Conservation (phyloP, 2,329 filamentous ascomycete species). For the Bipolaris victoriae region DNA sequence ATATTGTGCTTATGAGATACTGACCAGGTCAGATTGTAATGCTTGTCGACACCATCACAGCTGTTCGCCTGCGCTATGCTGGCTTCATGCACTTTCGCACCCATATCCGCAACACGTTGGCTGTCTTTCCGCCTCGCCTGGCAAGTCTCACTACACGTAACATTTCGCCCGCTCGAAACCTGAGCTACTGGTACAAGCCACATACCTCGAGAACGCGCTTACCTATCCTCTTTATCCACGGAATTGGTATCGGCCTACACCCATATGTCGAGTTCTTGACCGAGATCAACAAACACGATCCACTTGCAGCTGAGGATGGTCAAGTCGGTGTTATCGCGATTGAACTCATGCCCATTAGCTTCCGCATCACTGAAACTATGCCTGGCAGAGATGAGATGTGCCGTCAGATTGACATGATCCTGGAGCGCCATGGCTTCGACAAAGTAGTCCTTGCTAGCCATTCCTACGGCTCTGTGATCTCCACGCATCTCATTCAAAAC, state of each 20-base stretch:
- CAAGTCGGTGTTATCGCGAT: conserved; percentile 68
- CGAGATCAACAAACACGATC: conserved; percentile 54
- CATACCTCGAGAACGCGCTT: conserved; percentile 64
- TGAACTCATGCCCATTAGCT: conserved; percentile 70
- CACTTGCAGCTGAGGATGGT: conserved; percentile 43
- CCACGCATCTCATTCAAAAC: conserved; percentile 65
- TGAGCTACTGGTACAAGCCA: conserved; percentile 71
- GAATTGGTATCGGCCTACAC: conserved; percentile 71
- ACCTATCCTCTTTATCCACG: conserved; percentile 72
- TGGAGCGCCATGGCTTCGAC: conserved; percentile 63
- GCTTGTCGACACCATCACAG: conserved; percentile 58
- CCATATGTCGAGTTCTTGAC: conserved; percentile 65
- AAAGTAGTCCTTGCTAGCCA: conserved; percentile 67
- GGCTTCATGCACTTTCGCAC: conserved; percentile 62
- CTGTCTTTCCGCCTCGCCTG: conserved; percentile 65
- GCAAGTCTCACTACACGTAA: conserved; percentile 56
- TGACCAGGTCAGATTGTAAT: conserved; percentile 51
- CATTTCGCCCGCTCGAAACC: conserved; percentile 56
- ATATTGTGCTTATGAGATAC: not conserved
- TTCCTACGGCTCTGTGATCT: conserved; percentile 67
- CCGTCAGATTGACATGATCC: conserved; percentile 61
- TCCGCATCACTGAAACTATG: conserved; percentile 64
- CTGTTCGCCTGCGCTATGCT: conserved; percentile 52
- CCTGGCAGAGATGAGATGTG: conserved; percentile 61
- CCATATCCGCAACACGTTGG: conserved; percentile 51